These are phyloP conservation scores for Mangifera indica DNA, from an alignment of 345 rosid genomes.

Conservation along the genomic window DNA sequence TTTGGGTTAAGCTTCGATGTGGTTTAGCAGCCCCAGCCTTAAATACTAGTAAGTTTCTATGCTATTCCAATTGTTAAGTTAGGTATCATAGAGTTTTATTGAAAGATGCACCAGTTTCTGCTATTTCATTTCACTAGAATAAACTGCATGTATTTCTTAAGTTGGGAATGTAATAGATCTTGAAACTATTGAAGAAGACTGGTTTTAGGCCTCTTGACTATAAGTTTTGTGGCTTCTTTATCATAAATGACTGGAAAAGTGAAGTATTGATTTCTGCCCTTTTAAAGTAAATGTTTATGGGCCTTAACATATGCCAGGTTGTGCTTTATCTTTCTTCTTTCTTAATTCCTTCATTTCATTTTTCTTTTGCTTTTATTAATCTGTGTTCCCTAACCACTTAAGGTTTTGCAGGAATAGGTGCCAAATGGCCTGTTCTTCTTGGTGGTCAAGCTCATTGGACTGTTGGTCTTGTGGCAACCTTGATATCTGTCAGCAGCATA, in stretches of 20 bases:
- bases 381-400: constrained; percentile 29
- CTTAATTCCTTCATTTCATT: neutral
- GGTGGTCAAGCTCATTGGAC: constrained; percentile 96
- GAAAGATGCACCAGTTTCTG: neutral
- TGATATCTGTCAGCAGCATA: constrained; percentile 74
- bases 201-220: neutral
- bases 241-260: neutral
- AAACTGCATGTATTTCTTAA: neutral
- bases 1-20: constrained; percentile 93
- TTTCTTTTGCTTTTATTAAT: constrained; percentile 9
- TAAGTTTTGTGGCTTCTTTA: neutral
- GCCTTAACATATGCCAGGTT: neutral
- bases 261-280: neutral
- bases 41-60: constrained; percentile 61
- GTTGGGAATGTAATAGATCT: neutral
- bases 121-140: neutral
- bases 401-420: constrained; percentile 59
- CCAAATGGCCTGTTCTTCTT: constrained; percentile 68
- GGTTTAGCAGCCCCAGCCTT: constrained; percentile 79
- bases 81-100: neutral
- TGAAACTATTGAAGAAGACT: neutral
- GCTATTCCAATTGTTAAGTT: constrained; percentile 4
- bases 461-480: constrained; percentile 88
- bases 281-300: neutral
- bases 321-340: neutral